Evolutionary conservation across 106 monocot genomes (phyloP).

Genomic region (Cymbidium sinense): DNA sequence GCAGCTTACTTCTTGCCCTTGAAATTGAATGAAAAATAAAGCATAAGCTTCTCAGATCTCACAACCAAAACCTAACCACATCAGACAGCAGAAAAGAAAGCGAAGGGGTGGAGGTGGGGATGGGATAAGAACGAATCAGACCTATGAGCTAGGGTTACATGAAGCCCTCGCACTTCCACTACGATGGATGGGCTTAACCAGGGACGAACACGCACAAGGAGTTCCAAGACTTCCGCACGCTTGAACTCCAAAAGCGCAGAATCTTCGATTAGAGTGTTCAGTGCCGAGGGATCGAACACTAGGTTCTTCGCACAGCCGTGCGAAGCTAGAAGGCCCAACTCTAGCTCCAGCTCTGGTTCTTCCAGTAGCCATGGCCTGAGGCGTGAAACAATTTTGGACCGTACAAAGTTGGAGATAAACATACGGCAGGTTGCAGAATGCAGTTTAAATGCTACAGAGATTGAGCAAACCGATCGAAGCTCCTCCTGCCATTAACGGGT

Average conservation of each 20-base stretch:
- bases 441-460: not conserved
- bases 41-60: not conserved
- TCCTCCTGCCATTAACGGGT: not conserved
- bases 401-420: constrained; percentile 32
- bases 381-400: constrained; percentile 21
- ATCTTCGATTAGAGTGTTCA: constrained; percentile 27
- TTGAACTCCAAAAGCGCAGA: constrained; percentile 22
- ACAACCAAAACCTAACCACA: not conserved
- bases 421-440: constrained; percentile 8
- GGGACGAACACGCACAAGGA: constrained; percentile 27
- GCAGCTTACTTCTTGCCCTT: constrained; percentile 22
- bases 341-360: constrained; percentile 32
- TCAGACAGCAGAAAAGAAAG: not conserved
- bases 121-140: constrained; percentile 4
- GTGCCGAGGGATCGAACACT: constrained; percentile 20
- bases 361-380: constrained; percentile 55
- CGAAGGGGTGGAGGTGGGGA: too few species aligned
- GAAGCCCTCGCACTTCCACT: constrained; percentile 25
- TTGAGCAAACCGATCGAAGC: not conserved
- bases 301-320: constrained; percentile 24
- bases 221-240: constrained; percentile 20
- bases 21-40: not conserved
- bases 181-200: constrained; percentile 38
- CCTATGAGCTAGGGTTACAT: constrained; percentile 41
- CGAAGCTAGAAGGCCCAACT: constrained; percentile 37